Conservation (phyloP, 306 rosid genomes). For the Medicago lupulina region DNA sequence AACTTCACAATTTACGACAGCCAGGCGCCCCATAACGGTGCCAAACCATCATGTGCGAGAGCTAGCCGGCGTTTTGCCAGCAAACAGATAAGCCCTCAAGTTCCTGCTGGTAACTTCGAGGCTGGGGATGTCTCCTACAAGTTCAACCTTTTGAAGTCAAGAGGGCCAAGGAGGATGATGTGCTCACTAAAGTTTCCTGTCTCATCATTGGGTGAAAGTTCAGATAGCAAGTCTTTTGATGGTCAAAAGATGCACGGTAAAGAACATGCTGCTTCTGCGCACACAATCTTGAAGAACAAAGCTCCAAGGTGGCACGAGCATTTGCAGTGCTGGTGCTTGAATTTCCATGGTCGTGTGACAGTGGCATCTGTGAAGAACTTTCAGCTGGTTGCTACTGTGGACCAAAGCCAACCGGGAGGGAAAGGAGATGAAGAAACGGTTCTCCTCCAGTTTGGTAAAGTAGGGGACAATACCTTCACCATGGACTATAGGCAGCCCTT, state of each 20-base stretch:
- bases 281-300: slow-evolving; percentile 81
- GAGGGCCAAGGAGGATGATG: slow-evolving; percentile 98
- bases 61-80: slow-evolving; percentile 89
- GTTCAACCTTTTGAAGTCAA: slow-evolving; percentile 92
- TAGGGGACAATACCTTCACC: slow-evolving; percentile 87
- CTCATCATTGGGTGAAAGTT: slow-evolving; percentile 53
- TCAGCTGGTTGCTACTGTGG: slow-evolving; percentile 83
- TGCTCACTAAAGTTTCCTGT: slow-evolving; percentile 74
- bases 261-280: slow-evolving; percentile 50
- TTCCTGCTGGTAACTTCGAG: slow-evolving; percentile 93
- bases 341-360: slow-evolving; percentile 96
- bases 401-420: slow-evolving; percentile 87
- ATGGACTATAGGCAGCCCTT: slow-evolving; percentile 97
- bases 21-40: slow-evolving; percentile 88
- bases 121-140: slow-evolving; percentile 89
- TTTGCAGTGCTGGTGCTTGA: slow-evolving; percentile 98
- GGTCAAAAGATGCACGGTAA: slow-evolving; percentile 44
- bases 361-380: slow-evolving; percentile 97
- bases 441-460: slow-evolving; percentile 96
- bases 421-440: slow-evolving; percentile 94
- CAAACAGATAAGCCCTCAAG: slow-evolving; percentile 99
- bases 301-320: slow-evolving; percentile 99
- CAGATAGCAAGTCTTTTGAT: slow-evolving; percentile 42
- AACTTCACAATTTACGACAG: slow-evolving; percentile 93
- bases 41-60: slow-evolving; percentile 78